Evolutionary conservation across 1,139 yeast species (phyloP), one percentile per base, ranked within the genome.

Genomic region (Yamadazyma blattariae): DNA sequence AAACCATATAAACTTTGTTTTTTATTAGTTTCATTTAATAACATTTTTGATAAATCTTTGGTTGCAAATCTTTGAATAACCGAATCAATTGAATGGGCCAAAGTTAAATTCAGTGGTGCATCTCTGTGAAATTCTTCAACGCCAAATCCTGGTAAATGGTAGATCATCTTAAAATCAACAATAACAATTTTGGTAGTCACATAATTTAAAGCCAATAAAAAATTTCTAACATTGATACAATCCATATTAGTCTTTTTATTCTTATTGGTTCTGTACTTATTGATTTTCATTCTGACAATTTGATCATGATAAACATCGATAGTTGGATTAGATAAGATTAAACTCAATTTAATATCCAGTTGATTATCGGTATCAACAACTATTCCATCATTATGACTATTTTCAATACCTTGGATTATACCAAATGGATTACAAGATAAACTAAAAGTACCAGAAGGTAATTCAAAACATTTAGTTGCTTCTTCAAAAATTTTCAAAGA

Each of bases 221-320:
- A 26, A 29, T 47, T 34, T 39, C 36, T 27, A 29, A 38, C 20
- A 20, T 46, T 46, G 10, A 43, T 28, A 7, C 25, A 13, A 17
- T 28, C 33, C 15, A 21, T 26, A 14, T 39, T 32, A 6, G 10
- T 11, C 20, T 35, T 38, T 25, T 27, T 30, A 9, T 8, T 16
- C n/a, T 28, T 15, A 14, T 29, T 14, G 15, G 20, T 22, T 32
- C 31, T 20, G 17, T 23, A 17, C 18, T 36, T 35, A 26, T 38
- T 21, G 8, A 40, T 32, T 15, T 41, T 30, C 25, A 39, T 28
- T 23, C 35, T 30, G 9, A 41, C 26, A 11, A 44, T 41, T 40
- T 70, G 75, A 42, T 70, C 75, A 34, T 63, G 64, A 42, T 64
- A 70, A 19, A 69, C 38, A 39, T 64, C 64, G 25, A 69, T 38